Conservation (phyloP, 2,329 filamentous ascomycete species). For the Rutstroemia sydowiana region DNA sequence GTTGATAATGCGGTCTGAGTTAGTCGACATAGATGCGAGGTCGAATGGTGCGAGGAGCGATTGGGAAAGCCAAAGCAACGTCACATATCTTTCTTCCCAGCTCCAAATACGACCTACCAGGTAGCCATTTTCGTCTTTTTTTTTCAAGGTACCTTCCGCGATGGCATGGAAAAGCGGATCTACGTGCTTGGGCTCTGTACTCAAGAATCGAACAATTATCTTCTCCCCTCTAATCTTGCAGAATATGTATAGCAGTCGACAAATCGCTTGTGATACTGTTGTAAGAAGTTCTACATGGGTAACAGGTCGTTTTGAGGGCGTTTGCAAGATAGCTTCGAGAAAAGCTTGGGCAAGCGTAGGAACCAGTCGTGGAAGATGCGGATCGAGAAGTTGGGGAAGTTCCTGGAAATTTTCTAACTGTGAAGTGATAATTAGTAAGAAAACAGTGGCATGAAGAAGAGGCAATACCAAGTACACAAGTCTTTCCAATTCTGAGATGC, state of each 20-base stretch:
- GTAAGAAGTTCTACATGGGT: slow-evolving; percentile 26
- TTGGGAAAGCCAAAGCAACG: slow-evolving; percentile 81
- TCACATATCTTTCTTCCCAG: slow-evolving; percentile 87
- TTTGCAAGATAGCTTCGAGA: slow-evolving; percentile 53
- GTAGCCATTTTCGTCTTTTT: slow-evolving; percentile 1
- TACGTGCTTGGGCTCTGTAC: slow-evolving; percentile 79
- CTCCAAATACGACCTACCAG: slow-evolving; percentile 38
- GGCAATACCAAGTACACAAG: slow-evolving; percentile 39
- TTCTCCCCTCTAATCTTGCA: slow-evolving; percentile 95
- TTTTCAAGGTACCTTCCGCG: slow-evolving; percentile 40
- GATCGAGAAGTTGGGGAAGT: slow-evolving; percentile 86
- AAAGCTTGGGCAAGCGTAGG: slow-evolving; percentile 70
- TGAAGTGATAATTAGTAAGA: slow-evolving; percentile 5
- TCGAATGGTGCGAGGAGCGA: slow-evolving; percentile 84
- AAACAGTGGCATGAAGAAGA: not conserved
- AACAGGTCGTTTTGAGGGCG: slow-evolving; percentile 30
- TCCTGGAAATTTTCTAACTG: slow-evolving; percentile 85
- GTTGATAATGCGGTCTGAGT: slow-evolving; percentile 39
- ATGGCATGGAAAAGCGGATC: slow-evolving; percentile 72
- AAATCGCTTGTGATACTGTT: slow-evolving; percentile 52
- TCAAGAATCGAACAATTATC: slow-evolving; percentile 82
- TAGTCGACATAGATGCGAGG: slow-evolving; percentile 71
- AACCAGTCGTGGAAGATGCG: slow-evolving; percentile 69
- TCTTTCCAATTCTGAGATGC: slow-evolving; percentile 41
- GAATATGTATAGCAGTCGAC: slow-evolving; percentile 75